Evolutionary conservation across 257 asterid genomes (phyloP).

Genomic region (Forsythia suspensa): DNA sequence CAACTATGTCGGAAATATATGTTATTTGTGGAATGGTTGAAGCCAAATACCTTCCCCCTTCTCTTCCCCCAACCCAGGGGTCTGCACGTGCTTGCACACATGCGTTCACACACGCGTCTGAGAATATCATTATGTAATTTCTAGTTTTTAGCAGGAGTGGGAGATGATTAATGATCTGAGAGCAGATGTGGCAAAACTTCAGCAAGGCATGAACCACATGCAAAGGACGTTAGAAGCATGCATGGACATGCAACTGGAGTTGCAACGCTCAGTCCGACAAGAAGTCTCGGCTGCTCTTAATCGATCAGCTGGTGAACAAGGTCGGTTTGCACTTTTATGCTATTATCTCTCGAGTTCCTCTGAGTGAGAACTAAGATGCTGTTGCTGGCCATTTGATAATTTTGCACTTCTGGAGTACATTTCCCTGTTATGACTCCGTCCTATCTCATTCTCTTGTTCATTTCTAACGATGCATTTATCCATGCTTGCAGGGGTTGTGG

Average conservation of each 20-base stretch:
- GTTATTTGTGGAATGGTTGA: neutral
- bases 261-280: constrained; percentile 87
- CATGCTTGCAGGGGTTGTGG: constrained; percentile 50
- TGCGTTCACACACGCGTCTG: neutral
- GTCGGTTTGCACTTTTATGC: constrained; percentile 33
- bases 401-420: neutral
- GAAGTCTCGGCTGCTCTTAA: constrained; percentile 95
- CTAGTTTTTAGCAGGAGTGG: constrained; percentile 58
- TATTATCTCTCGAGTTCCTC: neutral
- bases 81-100: neutral
- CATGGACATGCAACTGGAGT: constrained; percentile 97
- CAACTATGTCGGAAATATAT: neutral
- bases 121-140: neutral
- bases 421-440: neutral
- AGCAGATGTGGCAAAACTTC: constrained; percentile 75
- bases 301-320: constrained; percentile 76
- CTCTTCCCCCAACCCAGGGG: neutral
- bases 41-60: neutral
- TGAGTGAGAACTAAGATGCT: neutral
- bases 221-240: constrained; percentile 97
- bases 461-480: neutral
- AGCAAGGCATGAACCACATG: constrained; percentile 94
- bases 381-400: neutral
- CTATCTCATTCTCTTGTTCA: neutral
- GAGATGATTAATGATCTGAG: constrained; percentile 79